Conservation (phyloP, 768 basidiomycete genomes). For the Daedaleopsis sinensis region DNA sequence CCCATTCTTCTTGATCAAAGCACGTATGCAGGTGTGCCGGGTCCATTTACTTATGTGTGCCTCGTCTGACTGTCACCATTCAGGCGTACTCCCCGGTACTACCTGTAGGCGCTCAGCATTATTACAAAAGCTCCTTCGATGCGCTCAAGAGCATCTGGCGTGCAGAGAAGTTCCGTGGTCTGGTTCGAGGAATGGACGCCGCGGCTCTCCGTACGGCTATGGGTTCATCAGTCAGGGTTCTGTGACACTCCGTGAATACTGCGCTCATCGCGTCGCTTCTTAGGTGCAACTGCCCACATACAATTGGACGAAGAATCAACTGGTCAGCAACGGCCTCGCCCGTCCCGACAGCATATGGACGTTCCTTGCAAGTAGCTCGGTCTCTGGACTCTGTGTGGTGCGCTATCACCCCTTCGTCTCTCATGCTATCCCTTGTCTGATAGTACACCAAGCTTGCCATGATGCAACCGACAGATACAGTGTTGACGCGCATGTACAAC, state of each 20-base stretch:
- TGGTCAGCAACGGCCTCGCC: conserved; percentile 69
- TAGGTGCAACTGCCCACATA: conserved; percentile 96
- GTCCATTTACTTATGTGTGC: too few relatives aligned
- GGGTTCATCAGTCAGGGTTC: conserved; percentile 74
- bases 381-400: conserved; percentile 93
- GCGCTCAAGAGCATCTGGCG: conserved; percentile 80
- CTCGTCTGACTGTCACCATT: conserved; percentile 1
- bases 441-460: conserved; percentile 62
- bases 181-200: conserved; percentile 90
- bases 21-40: conserved; percentile 84
- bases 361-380: conserved; percentile 83
- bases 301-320: conserved; percentile 85
- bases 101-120: conserved; percentile 92
- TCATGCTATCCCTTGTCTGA: background rate
- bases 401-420: conserved; percentile 32
- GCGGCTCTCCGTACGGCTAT: conserved; percentile 93
- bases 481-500: conserved; percentile 94
- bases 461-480: conserved; percentile 96
- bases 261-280: background rate
- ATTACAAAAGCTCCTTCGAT: conserved; percentile 84
- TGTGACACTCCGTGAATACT: background rate
- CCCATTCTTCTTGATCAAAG: conserved; percentile 94
- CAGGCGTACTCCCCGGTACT: conserved; percentile 93
- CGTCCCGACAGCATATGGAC: conserved; percentile 83
- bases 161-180: conserved; percentile 76